Conservation (phyloP, 495 filamentous ascomycete genomes). For the Paragyromitra xinjiangensis region DNA sequence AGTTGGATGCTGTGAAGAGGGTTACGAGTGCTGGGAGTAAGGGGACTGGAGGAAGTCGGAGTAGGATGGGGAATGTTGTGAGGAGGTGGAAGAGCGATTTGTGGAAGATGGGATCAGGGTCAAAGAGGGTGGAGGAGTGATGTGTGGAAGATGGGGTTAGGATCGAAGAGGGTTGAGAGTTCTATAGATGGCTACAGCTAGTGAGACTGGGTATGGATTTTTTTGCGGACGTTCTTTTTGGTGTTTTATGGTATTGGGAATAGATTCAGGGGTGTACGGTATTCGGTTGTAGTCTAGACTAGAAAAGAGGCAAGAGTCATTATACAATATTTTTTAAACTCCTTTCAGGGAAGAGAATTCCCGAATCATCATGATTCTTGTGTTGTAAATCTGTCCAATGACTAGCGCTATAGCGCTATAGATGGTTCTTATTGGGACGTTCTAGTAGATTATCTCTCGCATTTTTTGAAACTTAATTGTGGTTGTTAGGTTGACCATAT, state of each 20-base stretch:
- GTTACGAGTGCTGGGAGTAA: background rate
- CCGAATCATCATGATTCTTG: background rate
- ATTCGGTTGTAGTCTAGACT: background rate
- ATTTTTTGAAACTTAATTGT: background rate
- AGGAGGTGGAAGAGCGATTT: slow-evolving; percentile 5
- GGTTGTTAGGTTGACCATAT: background rate
- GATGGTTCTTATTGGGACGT: background rate
- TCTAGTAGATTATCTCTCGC: background rate
- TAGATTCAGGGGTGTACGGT: background rate
- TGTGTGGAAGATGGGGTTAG: background rate
- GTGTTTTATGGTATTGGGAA: background rate
- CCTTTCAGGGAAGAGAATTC: background rate
- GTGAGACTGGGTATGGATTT: background rate
- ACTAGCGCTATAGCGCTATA: background rate
- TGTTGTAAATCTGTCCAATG: background rate
- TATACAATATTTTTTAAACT: background rate
- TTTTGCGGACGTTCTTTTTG: background rate
- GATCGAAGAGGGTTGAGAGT: background rate
- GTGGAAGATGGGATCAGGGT: background rate
- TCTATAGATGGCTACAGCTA: background rate
- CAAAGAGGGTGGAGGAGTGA: background rate
- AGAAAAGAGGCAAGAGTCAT: background rate
- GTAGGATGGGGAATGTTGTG: background rate
- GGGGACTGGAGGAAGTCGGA: background rate
- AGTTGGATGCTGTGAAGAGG: background rate